These are phyloP conservation scores for Castanea sativa DNA, from an alignment of 306 rosid genomes.

Conservation along the genomic window DNA sequence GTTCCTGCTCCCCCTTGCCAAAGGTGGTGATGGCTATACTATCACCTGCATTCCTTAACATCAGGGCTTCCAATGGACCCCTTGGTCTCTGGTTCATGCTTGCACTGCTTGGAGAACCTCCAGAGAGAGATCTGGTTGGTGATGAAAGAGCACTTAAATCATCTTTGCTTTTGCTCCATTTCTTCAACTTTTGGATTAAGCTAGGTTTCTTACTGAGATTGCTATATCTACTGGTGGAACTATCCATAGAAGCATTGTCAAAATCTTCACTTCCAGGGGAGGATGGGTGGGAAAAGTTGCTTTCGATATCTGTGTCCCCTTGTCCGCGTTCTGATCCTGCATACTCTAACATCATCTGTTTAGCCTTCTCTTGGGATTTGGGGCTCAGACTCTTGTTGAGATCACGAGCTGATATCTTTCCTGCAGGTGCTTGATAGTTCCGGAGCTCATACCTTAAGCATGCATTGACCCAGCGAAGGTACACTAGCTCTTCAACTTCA, in stretches of 20 bases:
- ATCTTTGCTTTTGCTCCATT: slow-evolving; percentile 81
- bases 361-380: slow-evolving; percentile 83
- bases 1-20: slow-evolving; percentile 66
- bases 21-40: slow-evolving; percentile 77
- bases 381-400: slow-evolving; percentile 86
- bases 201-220: slow-evolving; percentile 72
- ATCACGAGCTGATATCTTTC: slow-evolving; percentile 79
- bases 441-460: slow-evolving; percentile 89
- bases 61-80: slow-evolving; percentile 82
- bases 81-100: slow-evolving; percentile 60
- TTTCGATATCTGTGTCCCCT: slow-evolving; percentile 90
- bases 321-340: slow-evolving; percentile 96
- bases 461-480: slow-evolving; percentile 98
- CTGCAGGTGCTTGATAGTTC: slow-evolving; percentile 65
- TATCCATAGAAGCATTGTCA: slow-evolving; percentile 84
- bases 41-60: slow-evolving; percentile 81
- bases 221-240: slow-evolving; percentile 64
- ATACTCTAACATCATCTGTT: slow-evolving; percentile 87
- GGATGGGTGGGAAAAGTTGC: slow-evolving; percentile 94
- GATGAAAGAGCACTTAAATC: slow-evolving; percentile 68
- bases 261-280: slow-evolving; percentile 99
- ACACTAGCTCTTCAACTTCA: slow-evolving; percentile 96
- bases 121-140: slow-evolving; percentile 63
- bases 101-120: slow-evolving; percentile 65
- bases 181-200: slow-evolving; percentile 81